A percentile compares a stretch with the other conserved stretches of the same genome.
Evolutionary conservation across 2,329 filamentous ascomycete genomes (phyloP).

Genomic region (Colletotrichum brevisporum): DNA sequence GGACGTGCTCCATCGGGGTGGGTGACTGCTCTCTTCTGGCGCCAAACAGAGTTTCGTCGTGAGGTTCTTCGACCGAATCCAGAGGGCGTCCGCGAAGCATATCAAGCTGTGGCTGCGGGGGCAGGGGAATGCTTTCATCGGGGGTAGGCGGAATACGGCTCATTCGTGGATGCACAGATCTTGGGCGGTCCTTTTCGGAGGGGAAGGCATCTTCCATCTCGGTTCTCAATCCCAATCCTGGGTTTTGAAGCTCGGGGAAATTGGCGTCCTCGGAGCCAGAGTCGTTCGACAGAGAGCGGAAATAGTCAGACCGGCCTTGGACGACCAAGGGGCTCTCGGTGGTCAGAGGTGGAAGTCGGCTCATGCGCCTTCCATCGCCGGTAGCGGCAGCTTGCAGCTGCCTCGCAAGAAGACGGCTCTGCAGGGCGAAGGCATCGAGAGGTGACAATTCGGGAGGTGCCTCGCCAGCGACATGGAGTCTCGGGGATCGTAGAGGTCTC

Average conservation of each 20-base stretch:
- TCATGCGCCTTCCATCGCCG: slow-evolving; percentile 83
- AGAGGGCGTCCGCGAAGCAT: slow-evolving; percentile 57
- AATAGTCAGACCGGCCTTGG: slow-evolving; percentile 84
- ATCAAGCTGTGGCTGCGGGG: slow-evolving; percentile 57
- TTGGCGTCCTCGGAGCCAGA: slow-evolving; percentile 61
- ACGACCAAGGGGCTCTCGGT: slow-evolving; percentile 84
- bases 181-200: slow-evolving; percentile 67
- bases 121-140: slow-evolving; percentile 62
- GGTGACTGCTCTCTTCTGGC: slow-evolving; percentile 72
- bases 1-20: slow-evolving; percentile 60
- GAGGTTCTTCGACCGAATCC: slow-evolving; percentile 43
- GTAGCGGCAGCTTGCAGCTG: slow-evolving; percentile 85
- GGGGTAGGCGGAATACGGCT: slow-evolving; percentile 72
- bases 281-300: slow-evolving; percentile 80
- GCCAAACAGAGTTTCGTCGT: slow-evolving; percentile 63
- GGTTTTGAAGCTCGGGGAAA: slow-evolving; percentile 44
- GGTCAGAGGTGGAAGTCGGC: slow-evolving; percentile 85
- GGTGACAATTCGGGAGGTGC: slow-evolving; percentile 92
- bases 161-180: slow-evolving; percentile 82
- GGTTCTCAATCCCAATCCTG: slow-evolving; percentile 64
- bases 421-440: slow-evolving; percentile 93
- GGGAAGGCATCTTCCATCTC: slow-evolving; percentile 70
- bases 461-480: slow-evolving; percentile 83
- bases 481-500: slow-evolving; percentile 77
- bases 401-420: slow-evolving; percentile 88